Percentiles rank a stretch among this genome's conserved stretches.
Evolutionary conservation across 257 asterid genomes (phyloP).

Genomic region (Capsicum chinense): DNA sequence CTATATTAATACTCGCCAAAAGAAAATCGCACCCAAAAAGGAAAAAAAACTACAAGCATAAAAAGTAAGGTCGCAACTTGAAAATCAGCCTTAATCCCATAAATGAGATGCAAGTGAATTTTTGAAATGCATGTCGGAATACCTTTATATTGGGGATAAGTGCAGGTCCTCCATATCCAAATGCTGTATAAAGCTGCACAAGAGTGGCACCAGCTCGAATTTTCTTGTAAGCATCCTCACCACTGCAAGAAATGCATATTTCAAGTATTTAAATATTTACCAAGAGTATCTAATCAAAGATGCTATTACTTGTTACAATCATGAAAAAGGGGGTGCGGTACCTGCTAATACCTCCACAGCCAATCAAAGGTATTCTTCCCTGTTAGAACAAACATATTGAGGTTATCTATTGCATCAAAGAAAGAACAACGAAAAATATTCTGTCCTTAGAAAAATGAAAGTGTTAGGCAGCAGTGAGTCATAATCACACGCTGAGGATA

Average conservation of each 20-base stretch:
- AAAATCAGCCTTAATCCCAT: neutral
- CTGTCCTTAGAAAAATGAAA: neutral
- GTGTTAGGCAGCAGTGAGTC: neutral
- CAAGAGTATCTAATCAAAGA: neutral
- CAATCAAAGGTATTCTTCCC: slow-evolving; percentile 88
- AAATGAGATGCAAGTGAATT: neutral
- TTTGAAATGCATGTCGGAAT: slow-evolving; percentile 26
- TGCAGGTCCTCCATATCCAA: slow-evolving; percentile 98
- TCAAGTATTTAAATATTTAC: neutral
- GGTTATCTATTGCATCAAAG: slow-evolving; percentile 4
- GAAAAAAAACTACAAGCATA: neutral
- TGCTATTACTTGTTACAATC: neutral
- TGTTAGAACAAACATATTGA: slow-evolving; percentile 30
- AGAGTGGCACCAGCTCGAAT: slow-evolving; percentile 96
- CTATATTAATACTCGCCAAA: neutral
- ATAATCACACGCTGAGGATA: neutral
- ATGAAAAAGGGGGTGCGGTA: slow-evolving; percentile 35
- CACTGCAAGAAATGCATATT: slow-evolving; percentile 47
- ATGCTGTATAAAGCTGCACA: slow-evolving; percentile 91
- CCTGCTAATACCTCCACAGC: slow-evolving; percentile 98
- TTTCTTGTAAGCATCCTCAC: slow-evolving; percentile 95
- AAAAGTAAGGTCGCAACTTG: neutral
- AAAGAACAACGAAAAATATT: neutral
- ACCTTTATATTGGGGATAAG: slow-evolving; percentile 94
- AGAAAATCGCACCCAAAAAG: neutral